phyloP scores from a whole-genome alignment of 2,329 filamentous ascomycete species.

The Colletotrichum higginsianum region DNA sequence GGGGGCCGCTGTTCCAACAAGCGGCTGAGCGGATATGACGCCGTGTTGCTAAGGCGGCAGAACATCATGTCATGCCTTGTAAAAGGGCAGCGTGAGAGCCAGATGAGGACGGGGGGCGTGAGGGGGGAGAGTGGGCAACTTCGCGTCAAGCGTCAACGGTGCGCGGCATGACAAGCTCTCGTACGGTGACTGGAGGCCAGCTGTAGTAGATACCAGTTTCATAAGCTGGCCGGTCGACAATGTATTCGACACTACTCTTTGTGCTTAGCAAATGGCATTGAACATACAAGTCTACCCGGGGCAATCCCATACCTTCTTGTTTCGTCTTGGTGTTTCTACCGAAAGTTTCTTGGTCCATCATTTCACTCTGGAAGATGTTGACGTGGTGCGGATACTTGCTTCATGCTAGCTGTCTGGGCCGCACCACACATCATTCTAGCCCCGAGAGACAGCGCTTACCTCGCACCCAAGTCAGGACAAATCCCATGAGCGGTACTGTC shows the following conservation, averaged over 20 bases:
- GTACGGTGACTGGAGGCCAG: too few relatives aligned
- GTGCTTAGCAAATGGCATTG: too few relatives aligned
- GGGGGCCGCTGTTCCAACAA: background rate
- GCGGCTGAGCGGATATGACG: slow-evolving; percentile 4
- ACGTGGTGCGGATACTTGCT: slow-evolving; percentile 13
- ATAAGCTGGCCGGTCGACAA: too few relatives aligned
- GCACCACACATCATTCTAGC: too few relatives aligned
- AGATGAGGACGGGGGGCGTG: background rate
- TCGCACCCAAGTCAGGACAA: too few relatives aligned
- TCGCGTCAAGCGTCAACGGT: slow-evolving; percentile 2
- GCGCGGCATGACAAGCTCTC: background rate
- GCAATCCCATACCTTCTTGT: too few relatives aligned
- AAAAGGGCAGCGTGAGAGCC: background rate
- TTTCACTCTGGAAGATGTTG: slow-evolving; percentile 15
- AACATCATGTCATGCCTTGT: background rate
- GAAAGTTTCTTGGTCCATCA: background rate
- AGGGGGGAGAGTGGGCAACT: background rate
- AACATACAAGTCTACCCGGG: too few relatives aligned
- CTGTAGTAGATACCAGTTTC: too few relatives aligned
- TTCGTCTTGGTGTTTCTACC: too few relatives aligned
- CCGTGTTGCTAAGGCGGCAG: slow-evolving; percentile 13
- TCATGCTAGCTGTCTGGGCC: background rate
- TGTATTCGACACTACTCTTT: too few relatives aligned
- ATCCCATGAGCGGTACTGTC: too few relatives aligned
- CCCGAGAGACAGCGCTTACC: too few relatives aligned